A percentile compares a stretch with the other conserved stretches of the same genome.
phyloP scores from a whole-genome alignment of 768 basidiomycete species.

The Russula ochroleuca region DNA sequence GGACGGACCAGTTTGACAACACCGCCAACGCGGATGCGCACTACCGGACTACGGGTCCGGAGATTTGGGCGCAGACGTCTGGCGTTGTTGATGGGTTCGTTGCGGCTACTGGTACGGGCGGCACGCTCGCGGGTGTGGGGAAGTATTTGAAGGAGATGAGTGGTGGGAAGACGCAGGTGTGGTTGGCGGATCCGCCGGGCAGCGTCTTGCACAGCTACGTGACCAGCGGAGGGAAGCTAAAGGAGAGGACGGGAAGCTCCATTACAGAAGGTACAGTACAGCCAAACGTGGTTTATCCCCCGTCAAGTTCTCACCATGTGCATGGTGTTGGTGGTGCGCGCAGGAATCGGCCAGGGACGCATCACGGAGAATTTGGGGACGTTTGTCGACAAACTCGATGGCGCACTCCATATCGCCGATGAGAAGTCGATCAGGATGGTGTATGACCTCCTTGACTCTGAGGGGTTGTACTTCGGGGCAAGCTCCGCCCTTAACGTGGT shows the following conservation, averaged over 20 bases:
- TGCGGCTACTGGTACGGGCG: conserved; percentile 93
- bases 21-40: conserved; percentile 86
- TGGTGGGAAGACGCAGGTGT: conserved; percentile 72
- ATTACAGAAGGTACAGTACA: conserved; percentile 86
- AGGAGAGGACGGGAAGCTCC: conserved; percentile 77
- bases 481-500: conserved; percentile 94
- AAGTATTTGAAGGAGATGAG: conserved; percentile 81
- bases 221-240: conserved; percentile 69
- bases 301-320: neutral
- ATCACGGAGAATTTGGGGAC: conserved; percentile 87
- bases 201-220: conserved; percentile 85
- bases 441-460: conserved; percentile 85
- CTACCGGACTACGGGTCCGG: conserved; percentile 88
- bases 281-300: conserved; percentile 9
- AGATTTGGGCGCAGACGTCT: conserved; percentile 88
- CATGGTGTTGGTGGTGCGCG: neutral
- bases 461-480: conserved; percentile 93
- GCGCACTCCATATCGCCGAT: conserved; percentile 84
- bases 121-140: conserved; percentile 88
- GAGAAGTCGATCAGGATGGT: conserved; percentile 89
- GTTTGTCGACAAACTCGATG: conserved; percentile 71
- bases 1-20: conserved; percentile 99
- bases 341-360: conserved; percentile 96
- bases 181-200: conserved; percentile 96
- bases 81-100: conserved; percentile 86